Evolutionary conservation across 2,329 filamentous ascomycete genomes (phyloP), one percentile per base, ranked within the genome.

Genomic region (Stromatinia cepivora): DNA sequence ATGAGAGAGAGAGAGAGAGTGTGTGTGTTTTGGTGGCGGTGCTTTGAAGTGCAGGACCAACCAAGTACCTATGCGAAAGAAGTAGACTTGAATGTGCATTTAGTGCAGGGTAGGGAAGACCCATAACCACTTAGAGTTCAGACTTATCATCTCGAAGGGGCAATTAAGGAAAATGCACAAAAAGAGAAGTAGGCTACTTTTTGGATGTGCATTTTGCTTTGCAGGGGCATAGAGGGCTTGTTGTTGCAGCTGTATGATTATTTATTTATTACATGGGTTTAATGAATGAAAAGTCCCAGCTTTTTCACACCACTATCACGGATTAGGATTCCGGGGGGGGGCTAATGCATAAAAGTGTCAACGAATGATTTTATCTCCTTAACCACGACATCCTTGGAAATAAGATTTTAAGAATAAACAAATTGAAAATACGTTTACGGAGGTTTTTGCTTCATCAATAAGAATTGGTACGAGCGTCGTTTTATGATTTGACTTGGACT

Each of bases 71-170:
- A 28, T 58, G 56, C 56, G 13, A 58, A 58, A 58, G 36, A 58
- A 42, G 36, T 20, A 58, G 39, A 20, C 8, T 22, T 57, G n/a
- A 46, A 46, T 31, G 42, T 48, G 45, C 9, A 20, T 46, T 25
- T 20, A 22, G 6, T 45, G 10, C 45, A 50, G 45, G 45, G 45
- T 39, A 17, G 53, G 53, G 31, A 57, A n/a, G 31, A 36, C 1
- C 42, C n/a, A 31, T 22, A 52, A 22, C 59, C 59, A 52, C 42
- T 50, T 8, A 50, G 9, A 62, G n/a, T 20, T 10, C 28, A 5
- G 45, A 36, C 36, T 48, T 20, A n/a, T 39, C 13, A 63, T 28
- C 61, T 52, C 22, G 46, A 63, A 63, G 39, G n/a, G 61, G 61
- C 46, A 63, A 52, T 52, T 39, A 63, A 39, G 13, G 34, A 17